Conservation (phyloP, 176 grass and related monocot species). For the Zoysia japonica region DNA sequence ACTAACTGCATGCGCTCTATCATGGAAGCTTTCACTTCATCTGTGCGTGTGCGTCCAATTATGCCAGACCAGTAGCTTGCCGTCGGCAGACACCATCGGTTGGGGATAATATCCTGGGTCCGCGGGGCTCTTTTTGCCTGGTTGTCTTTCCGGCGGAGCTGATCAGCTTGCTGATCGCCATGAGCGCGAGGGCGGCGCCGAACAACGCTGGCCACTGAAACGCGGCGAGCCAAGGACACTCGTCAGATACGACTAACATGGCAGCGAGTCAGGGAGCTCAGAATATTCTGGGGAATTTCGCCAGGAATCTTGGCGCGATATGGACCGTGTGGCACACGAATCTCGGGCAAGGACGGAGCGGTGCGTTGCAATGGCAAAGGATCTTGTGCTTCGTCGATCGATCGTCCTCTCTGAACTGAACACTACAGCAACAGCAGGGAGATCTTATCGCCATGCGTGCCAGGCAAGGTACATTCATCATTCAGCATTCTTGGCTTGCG, state of each 20-base stretch:
- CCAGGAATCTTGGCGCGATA: slow-evolving; percentile 29
- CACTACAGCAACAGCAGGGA: too few species aligned
- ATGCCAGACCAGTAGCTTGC: neutral
- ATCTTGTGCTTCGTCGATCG: too few species aligned
- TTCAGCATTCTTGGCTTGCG: too few species aligned
- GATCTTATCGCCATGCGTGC: too few species aligned
- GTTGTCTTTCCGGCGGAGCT: too few species aligned
- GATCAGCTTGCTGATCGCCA: too few species aligned
- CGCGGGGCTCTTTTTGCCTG: neutral
- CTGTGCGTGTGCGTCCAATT: slow-evolving; percentile 36
- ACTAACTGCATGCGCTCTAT: slow-evolving; percentile 21
- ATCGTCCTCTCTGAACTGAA: too few species aligned
- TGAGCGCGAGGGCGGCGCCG: neutral
- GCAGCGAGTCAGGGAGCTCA: neutral
- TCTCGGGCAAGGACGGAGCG: too few species aligned
- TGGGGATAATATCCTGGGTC: neutral
- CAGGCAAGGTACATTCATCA: too few species aligned
- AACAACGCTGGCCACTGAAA: slow-evolving; percentile 23
- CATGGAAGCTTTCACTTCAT: slow-evolving; percentile 25
- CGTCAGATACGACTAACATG: slow-evolving; percentile 6
- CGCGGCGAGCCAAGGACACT: neutral
- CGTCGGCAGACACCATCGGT: slow-evolving; percentile 6
- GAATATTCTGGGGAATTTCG: slow-evolving; percentile 37
- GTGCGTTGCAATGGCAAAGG: too few species aligned
- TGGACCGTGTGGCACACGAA: neutral